Percentiles rank a stretch among this genome's conserved stretches.
Evolutionary conservation across 176 grass and related monocot species (phyloP).

Genomic region (Oryza glaberrima): DNA sequence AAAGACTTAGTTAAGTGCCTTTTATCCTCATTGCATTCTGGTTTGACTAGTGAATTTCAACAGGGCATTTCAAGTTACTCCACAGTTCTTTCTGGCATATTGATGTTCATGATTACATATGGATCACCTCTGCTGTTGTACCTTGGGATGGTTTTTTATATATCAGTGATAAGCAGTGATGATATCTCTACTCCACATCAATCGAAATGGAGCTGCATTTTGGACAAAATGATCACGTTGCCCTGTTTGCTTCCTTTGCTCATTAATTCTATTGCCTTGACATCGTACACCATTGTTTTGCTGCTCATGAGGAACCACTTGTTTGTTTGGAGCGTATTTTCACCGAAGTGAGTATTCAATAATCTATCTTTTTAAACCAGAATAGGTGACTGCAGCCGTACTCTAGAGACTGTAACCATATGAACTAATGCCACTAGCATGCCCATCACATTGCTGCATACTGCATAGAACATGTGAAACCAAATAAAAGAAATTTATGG

Average conservation of each 20-base stretch:
- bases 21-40: not conserved
- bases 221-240: slow-evolving; percentile 56
- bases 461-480: not conserved
- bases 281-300: slow-evolving; percentile 80
- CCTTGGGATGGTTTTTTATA: slow-evolving; percentile 67
- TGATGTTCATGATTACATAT: slow-evolving; percentile 93
- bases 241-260: slow-evolving; percentile 76
- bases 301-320: slow-evolving; percentile 93
- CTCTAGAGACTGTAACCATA: not conserved
- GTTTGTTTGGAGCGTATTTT: slow-evolving; percentile 98
- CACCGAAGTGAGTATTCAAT: slow-evolving; percentile 84
- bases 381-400: not conserved
- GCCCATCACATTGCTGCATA: not conserved
- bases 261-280: slow-evolving; percentile 74
- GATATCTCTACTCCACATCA: slow-evolving; percentile 36
- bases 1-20: not conserved
- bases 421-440: not conserved
- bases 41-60: slow-evolving; percentile 43
- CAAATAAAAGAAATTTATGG: too few relatives aligned
- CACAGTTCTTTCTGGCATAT: slow-evolving; percentile 67
- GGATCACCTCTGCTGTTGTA: slow-evolving; percentile 68
- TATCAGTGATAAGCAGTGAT: slow-evolving; percentile 49
- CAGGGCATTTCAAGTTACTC: slow-evolving; percentile 92
- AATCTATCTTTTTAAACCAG: not conserved
- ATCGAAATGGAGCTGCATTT: slow-evolving; percentile 43